A percentile compares a stretch with the other conserved stretches of the same genome.
Evolutionary conservation across 495 filamentous ascomycete genomes (phyloP).

Genomic region (Cryomyces antarcticus): DNA sequence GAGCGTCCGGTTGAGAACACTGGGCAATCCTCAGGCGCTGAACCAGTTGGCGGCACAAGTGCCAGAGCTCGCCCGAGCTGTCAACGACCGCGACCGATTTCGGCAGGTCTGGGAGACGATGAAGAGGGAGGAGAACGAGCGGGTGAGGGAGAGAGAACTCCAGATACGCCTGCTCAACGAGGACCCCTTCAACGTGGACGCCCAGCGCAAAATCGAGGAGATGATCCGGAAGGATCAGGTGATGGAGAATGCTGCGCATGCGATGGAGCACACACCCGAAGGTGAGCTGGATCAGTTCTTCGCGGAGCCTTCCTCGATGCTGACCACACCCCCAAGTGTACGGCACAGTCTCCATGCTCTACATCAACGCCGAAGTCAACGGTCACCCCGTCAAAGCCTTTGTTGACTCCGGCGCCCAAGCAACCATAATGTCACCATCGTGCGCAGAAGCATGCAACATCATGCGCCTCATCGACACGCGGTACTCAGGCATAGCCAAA

Average conservation of each 20-base stretch:
- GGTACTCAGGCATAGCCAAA: slow-evolving; percentile 75
- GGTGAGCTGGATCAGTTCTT: slow-evolving; percentile 25
- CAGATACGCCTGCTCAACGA: slow-evolving; percentile 64
- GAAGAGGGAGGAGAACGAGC: slow-evolving; percentile 44
- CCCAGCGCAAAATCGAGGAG: slow-evolving; percentile 85
- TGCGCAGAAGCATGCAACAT: slow-evolving; percentile 86
- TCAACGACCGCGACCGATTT: slow-evolving; percentile 65
- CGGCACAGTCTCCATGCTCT: slow-evolving; percentile 82
- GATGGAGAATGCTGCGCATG: slow-evolving; percentile 83
- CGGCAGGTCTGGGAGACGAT: slow-evolving; percentile 43
- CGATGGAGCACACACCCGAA: slow-evolving; percentile 91
- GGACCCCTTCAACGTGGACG: slow-evolving; percentile 79
- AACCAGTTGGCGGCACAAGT: slow-evolving; percentile 44
- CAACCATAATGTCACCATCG: slow-evolving; percentile 93
- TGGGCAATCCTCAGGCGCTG: slow-evolving; percentile 56
- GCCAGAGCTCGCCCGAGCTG: slow-evolving; percentile 53
- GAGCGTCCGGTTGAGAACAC: slow-evolving; percentile 55
- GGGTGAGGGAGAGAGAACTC: slow-evolving; percentile 54
- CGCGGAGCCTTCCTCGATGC: not conserved
- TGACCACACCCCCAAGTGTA: slow-evolving; percentile 39
- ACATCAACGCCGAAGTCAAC: slow-evolving; percentile 92
- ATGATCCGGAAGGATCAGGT: slow-evolving; percentile 88
- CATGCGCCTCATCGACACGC: slow-evolving; percentile 86
- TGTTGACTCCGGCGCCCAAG: slow-evolving; percentile 93
- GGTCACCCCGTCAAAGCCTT: slow-evolving; percentile 81